Evolutionary conservation across 768 basidiomycete genomes (phyloP).

Genomic region (Tylopilus sp.): DNA sequence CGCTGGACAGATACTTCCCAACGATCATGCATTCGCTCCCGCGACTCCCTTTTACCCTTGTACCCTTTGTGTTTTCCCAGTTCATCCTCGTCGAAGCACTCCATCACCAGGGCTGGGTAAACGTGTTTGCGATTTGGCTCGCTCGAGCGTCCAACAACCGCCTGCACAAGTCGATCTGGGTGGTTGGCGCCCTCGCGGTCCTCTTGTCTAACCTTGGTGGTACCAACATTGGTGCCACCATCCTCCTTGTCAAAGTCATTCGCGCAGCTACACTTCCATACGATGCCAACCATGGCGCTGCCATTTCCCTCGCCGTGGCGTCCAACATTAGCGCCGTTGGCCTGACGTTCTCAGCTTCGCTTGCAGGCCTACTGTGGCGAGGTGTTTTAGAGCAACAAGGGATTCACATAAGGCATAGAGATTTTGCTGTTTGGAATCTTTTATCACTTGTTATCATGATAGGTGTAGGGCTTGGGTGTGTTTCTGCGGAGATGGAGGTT

Average conservation of each 20-base stretch:
- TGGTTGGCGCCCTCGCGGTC: no score
- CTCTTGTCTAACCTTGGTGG: conserved; percentile 69
- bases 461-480: conserved; percentile 61
- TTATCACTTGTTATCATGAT: conserved; percentile 64
- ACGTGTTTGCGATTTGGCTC: conserved; percentile 73
- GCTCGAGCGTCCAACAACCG: conserved; percentile 39
- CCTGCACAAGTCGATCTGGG: conserved; percentile 49
- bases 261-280: no score
- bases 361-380: no score
- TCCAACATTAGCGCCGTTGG: conserved; percentile 91
- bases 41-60: conserved; percentile 72
- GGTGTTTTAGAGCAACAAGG: conserved; percentile 71
- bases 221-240: conserved; percentile 48
- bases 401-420: conserved; percentile 53
- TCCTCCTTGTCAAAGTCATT: conserved; percentile 67
- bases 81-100: conserved; percentile 81
- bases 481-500: conserved; percentile 69
- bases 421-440: conserved; percentile 73
- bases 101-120: conserved; percentile 81
- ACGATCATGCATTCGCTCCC: conserved; percentile 64
- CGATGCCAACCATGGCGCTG: conserved; percentile 48
- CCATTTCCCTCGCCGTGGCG: no score
- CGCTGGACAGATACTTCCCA: conserved; percentile 51
- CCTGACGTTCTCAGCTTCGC: conserved; percentile 82
- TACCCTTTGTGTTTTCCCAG: no score